These are phyloP conservation scores for Phialophora expanda DNA, from an alignment of 2,329 filamentous ascomycete genomes.

Conservation along the genomic window DNA sequence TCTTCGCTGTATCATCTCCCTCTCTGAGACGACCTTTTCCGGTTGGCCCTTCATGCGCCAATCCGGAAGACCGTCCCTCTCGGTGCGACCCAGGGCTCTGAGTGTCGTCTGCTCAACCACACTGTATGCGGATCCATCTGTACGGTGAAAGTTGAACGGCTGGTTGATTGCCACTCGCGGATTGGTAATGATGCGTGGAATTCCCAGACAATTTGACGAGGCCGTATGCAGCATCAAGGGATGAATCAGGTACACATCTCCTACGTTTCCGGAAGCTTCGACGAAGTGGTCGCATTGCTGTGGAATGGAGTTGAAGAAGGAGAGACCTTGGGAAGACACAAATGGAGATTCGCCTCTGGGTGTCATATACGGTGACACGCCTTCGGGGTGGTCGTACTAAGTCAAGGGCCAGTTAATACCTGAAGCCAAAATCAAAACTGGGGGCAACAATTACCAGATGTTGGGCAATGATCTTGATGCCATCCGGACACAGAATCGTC, in stretches of 20 bases:
- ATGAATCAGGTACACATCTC: conserved; percentile 53
- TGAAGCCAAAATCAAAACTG: too few species aligned
- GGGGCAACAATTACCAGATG: conserved; percentile 44
- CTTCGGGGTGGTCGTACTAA: conserved; percentile 61
- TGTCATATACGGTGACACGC: conserved; percentile 68
- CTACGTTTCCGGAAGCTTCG: neutral
- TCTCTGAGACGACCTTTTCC: neutral
- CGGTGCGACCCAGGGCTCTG: neutral
- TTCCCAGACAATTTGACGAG: conserved; percentile 55
- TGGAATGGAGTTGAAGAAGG: neutral
- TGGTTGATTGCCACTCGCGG: conserved; percentile 57
- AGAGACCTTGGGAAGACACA: too few species aligned
- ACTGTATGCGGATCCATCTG: neutral
- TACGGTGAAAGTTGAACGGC: conserved; percentile 5
- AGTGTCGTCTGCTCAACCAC: neutral
- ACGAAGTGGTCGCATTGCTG: neutral
- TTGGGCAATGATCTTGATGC: conserved; percentile 34
- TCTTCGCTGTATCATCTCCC: neutral
- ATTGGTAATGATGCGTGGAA: conserved; percentile 61
- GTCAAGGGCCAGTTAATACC: too few species aligned
- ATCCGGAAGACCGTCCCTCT: neutral
- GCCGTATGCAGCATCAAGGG: conserved; percentile 62
- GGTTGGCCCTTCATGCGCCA: neutral
- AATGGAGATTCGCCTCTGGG: neutral
- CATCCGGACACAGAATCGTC: conserved; percentile 67